Evolutionary conservation across 1,284 basidiomycete genomes (phyloP).

Genomic region (Leccinum angustisporum): DNA sequence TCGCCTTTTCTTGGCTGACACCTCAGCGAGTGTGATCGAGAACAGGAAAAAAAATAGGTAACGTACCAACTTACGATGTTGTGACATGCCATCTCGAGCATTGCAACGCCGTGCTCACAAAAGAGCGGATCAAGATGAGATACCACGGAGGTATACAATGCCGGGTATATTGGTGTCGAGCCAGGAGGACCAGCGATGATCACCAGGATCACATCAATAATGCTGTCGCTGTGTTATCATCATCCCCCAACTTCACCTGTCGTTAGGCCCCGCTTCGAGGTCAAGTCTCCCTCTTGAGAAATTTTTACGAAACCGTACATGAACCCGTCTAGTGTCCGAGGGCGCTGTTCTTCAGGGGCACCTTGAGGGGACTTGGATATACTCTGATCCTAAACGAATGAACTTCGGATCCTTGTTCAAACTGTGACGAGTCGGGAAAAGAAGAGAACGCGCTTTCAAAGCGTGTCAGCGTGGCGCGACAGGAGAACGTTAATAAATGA

Average conservation of each 20-base stretch:
- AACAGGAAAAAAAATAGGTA: not conserved
- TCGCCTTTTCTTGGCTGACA: constrained; percentile 61
- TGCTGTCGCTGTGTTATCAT: not conserved
- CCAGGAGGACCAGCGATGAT: constrained; percentile 86
- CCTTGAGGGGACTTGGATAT: constrained; percentile 26
- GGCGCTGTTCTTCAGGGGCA: constrained; percentile 32
- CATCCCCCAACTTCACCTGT: constrained; percentile 53
- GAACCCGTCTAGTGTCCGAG: constrained; percentile 57
- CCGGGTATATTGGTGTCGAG: constrained; percentile 82
- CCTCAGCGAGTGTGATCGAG: constrained; percentile 10
- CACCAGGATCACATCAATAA: constrained; percentile 34
- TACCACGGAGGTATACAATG: constrained; percentile 74
- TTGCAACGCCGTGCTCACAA: constrained; percentile 71
- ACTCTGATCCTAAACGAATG: constrained; percentile 75
- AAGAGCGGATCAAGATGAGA: constrained; percentile 76
- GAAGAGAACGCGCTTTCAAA: constrained; percentile 84
- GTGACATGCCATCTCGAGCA: constrained; percentile 84
- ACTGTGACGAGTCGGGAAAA: constrained; percentile 88
- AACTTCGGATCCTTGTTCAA: constrained; percentile 69
- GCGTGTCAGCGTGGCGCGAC: constrained; percentile 12
- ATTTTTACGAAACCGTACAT: constrained; percentile 81
- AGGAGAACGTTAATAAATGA: constrained; percentile 14
- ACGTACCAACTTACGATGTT: constrained; percentile 84
- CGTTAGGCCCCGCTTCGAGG: constrained; percentile 80
- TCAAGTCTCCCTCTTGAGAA: constrained; percentile 74